A percentile compares a stretch with the other conserved stretches of the same genome.
Conservation (phyloP, 2,329 filamentous ascomycete species). For the Pseudocercospora musae region DNA sequence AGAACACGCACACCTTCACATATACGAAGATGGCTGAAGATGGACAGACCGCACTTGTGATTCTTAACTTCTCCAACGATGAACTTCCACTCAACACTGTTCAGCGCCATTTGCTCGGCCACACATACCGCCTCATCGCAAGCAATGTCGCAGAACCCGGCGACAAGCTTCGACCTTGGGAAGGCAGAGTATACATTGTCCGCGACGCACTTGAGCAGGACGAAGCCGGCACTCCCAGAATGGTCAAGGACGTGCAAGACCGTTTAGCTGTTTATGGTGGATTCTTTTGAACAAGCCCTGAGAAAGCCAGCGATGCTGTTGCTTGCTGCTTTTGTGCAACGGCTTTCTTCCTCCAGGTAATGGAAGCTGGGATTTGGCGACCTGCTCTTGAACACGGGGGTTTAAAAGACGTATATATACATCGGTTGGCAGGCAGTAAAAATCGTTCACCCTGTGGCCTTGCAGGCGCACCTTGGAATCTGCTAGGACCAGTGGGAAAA, state of each 20-base stretch:
- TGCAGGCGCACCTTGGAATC: too few relatives aligned
- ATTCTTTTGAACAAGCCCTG: too few relatives aligned
- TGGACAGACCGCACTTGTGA: slow-evolving; percentile 33
- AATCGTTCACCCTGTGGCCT: too few relatives aligned
- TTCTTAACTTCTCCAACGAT: slow-evolving; percentile 40
- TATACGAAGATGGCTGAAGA: slow-evolving; percentile 36
- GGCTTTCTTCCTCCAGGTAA: too few relatives aligned
- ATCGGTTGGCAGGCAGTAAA: too few relatives aligned
- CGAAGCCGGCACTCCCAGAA: neutral
- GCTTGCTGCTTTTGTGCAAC: too few relatives aligned
- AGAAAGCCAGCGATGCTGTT: too few relatives aligned
- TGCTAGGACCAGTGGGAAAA: neutral
- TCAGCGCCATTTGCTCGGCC: slow-evolving; percentile 21
- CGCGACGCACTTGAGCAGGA: slow-evolving; percentile 11
- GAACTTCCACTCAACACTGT: slow-evolving; percentile 23
- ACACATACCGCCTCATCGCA: slow-evolving; percentile 42
- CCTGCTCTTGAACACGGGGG: too few relatives aligned
- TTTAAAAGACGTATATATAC: too few relatives aligned
- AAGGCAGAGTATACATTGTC: slow-evolving; percentile 39
- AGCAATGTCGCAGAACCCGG: slow-evolving; percentile 36
- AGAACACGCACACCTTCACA: slow-evolving; percentile 55
- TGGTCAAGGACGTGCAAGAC: slow-evolving; percentile 16
- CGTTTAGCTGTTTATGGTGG: neutral
- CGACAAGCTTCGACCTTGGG: slow-evolving; percentile 33
- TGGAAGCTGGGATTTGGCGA: too few relatives aligned